phyloP scores from a whole-genome alignment of 179 eudicot species.

The Camellia oleifera region DNA sequence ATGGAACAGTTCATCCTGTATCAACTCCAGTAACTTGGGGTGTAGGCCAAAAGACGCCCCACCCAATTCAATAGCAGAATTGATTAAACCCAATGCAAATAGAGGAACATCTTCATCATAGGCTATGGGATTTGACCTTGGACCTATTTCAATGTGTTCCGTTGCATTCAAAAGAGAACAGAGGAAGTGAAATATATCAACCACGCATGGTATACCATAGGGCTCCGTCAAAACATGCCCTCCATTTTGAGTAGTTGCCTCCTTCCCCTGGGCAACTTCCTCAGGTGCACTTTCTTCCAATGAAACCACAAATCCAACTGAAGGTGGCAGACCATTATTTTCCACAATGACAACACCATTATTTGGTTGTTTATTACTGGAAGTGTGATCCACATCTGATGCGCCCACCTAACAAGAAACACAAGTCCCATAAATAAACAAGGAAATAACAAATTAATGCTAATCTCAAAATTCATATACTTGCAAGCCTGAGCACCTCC shows the following conservation, averaged over 20 bases:
- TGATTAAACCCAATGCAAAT: conserved; percentile 65
- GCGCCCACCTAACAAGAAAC: conserved; percentile 35
- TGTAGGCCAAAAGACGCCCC: conserved; percentile 56
- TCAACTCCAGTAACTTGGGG: conserved; percentile 47
- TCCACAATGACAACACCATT: conserved; percentile 42
- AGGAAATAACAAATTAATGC: neutral
- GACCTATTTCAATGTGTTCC: conserved; percentile 46
- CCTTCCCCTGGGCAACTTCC: conserved; percentile 31
- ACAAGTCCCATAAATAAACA: conserved; percentile 6
- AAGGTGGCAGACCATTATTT: conserved; percentile 36
- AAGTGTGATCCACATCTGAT: conserved; percentile 28
- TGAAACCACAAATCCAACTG: conserved; percentile 25
- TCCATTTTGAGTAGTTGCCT: conserved; percentile 30
- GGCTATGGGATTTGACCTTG: conserved; percentile 56
- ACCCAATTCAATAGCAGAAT: conserved; percentile 69
- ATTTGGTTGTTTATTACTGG: conserved; percentile 22
- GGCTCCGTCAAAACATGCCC: conserved; percentile 45
- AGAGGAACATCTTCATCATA: conserved; percentile 71
- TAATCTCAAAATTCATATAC: neutral
- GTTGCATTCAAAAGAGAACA: conserved; percentile 55
- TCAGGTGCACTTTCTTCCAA: conserved; percentile 35
- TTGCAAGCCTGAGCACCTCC: neutral
- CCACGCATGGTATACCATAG: conserved; percentile 64
- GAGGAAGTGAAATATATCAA: conserved; percentile 60
- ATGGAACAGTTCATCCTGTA: conserved; percentile 65